A percentile compares a stretch with the other conserved stretches of the same genome.
These are phyloP conservation scores for Rubroboletus satanas DNA, from an alignment of 768 basidiomycete genomes.

Conservation along the genomic window DNA sequence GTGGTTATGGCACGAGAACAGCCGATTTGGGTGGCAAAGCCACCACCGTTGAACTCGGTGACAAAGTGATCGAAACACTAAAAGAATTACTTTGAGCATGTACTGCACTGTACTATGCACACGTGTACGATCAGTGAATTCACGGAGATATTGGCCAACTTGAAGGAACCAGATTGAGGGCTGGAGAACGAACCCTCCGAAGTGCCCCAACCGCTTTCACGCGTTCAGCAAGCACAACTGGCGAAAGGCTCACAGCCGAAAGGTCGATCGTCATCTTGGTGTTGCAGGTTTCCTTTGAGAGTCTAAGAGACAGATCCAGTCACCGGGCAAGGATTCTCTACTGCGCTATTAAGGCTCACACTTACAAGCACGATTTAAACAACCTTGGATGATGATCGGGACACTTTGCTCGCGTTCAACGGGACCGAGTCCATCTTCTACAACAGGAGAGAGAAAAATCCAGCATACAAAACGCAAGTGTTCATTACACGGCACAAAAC, in stretches of 20 bases:
- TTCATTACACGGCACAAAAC: slow-evolving; percentile 3
- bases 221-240: neutral
- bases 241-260: neutral
- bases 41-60: slow-evolving; percentile 77
- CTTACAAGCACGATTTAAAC: neutral
- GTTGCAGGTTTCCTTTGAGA: too few species aligned
- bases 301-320: too few species aligned
- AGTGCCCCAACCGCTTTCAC: neutral
- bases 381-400: neutral
- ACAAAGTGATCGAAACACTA: slow-evolving; percentile 73
- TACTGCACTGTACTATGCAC: neutral
- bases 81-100: slow-evolving; percentile 47
- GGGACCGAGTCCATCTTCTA: slow-evolving; percentile 5
- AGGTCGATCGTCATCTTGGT: too few species aligned
- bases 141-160: neutral
- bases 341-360: neutral
- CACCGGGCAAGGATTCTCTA: neutral
- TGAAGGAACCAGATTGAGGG: too few species aligned
- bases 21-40: slow-evolving; percentile 82
- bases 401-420: neutral
- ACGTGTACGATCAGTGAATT: neutral
- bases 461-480: slow-evolving; percentile 18
- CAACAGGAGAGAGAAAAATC: slow-evolving; percentile 5
- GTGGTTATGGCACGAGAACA: slow-evolving; percentile 78
- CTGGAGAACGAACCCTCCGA: neutral